Evolutionary conservation across 2,329 filamentous ascomycete genomes (phyloP).

Genomic region (Dothistroma septosporum): DNA sequence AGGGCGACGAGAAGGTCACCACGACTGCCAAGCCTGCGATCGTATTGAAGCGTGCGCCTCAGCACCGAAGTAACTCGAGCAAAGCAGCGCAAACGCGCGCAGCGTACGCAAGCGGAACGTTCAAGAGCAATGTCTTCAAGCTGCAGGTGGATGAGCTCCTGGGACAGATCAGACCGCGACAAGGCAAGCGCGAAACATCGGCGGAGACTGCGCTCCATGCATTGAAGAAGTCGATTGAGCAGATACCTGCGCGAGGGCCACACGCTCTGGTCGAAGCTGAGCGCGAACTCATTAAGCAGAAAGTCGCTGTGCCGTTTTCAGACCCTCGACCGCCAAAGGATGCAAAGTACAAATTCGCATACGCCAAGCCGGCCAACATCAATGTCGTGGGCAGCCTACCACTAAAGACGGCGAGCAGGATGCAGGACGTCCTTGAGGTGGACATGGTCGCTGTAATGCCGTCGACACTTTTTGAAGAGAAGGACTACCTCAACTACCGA

Average conservation of each 20-base stretch:
- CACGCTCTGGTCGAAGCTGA: constrained; percentile 61
- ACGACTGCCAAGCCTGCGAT: constrained; percentile 14
- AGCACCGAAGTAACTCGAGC: background rate
- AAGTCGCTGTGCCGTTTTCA: constrained; percentile 76
- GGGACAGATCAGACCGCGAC: constrained; percentile 53
- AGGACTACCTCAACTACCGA: constrained; percentile 87
- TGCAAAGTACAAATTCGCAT: constrained; percentile 76
- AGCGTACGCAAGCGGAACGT: constrained; percentile 51
- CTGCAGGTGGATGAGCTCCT: constrained; percentile 63
- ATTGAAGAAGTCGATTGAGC: constrained; percentile 56
- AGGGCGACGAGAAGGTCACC: constrained; percentile 10
- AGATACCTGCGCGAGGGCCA: constrained; percentile 49
- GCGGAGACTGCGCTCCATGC: constrained; percentile 53
- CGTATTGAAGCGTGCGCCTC: constrained; percentile 2
- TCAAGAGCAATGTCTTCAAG: constrained; percentile 64
- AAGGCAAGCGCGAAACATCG: constrained; percentile 52
- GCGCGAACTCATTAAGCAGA: constrained; percentile 62
- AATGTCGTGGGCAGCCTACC: constrained; percentile 89
- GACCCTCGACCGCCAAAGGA: constrained; percentile 71
- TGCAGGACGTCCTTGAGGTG: constrained; percentile 50
- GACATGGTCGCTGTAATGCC: constrained; percentile 91
- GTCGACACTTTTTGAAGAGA: constrained; percentile 72
- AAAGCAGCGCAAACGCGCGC: constrained; percentile 25
- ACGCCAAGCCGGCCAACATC: constrained; percentile 68
- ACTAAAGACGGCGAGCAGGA: constrained; percentile 67